Percentiles rank a stretch among this genome's conserved stretches.
Conservation (phyloP, 768 basidiomycete species). For the Vararia minispora region DNA sequence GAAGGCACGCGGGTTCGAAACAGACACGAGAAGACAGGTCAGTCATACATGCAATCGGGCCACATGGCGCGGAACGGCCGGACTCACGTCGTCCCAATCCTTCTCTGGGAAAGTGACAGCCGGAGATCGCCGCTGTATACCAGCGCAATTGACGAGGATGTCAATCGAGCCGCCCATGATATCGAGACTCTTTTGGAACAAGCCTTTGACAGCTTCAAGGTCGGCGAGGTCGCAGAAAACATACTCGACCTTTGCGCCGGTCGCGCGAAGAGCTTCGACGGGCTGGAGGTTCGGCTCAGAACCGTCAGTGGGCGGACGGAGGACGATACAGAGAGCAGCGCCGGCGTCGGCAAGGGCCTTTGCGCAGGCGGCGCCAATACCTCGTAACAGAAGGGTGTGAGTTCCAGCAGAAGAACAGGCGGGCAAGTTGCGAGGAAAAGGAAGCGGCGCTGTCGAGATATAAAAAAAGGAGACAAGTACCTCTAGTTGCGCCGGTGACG, state of each 20-base stretch:
- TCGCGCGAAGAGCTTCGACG: constrained; percentile 24
- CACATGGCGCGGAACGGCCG: constrained; percentile 7
- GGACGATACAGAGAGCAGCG: constrained; percentile 36
- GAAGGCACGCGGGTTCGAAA: not conserved
- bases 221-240: constrained; percentile 49
- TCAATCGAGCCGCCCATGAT: constrained; percentile 43
- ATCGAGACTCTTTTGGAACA: constrained; percentile 39
- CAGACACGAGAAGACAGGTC: not conserved
- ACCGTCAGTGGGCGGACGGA: constrained; percentile 30
- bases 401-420: too few species aligned
- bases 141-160: constrained; percentile 61
- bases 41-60: not conserved
- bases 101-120: constrained; percentile 53
- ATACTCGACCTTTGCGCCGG: constrained; percentile 27
- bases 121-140: constrained; percentile 47
- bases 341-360: constrained; percentile 45
- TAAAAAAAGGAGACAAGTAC: constrained; percentile 36
- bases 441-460: too few species aligned
- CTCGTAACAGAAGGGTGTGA: constrained; percentile 19
- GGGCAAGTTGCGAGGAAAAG: too few species aligned
- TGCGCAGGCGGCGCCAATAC: constrained; percentile 45
- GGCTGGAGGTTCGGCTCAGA: constrained; percentile 25
- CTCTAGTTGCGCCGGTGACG: constrained; percentile 73
- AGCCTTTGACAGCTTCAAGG: constrained; percentile 33
- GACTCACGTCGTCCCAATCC: constrained; percentile 63